phyloP scores from a whole-genome alignment of 2,329 filamentous ascomycete genomes.

The Dactylonectria macrodidyma region DNA sequence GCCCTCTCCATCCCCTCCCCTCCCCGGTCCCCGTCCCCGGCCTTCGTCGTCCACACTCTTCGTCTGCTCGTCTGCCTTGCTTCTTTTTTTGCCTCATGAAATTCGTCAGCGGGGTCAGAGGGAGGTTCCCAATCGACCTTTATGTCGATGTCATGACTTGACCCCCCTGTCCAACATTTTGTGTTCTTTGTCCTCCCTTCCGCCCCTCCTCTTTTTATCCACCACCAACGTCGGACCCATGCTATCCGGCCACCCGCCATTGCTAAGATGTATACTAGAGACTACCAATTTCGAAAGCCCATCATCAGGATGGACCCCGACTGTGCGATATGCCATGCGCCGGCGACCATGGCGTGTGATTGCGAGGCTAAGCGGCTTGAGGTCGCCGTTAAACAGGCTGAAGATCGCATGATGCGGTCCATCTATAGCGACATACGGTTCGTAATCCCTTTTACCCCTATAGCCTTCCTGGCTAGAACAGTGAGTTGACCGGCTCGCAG shows the following conservation, averaged over 20 bases:
- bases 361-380: constrained; percentile 78
- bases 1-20: constrained; percentile 33
- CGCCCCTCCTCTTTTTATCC: constrained; percentile 28
- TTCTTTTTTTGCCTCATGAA: constrained; percentile 47
- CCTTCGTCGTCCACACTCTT: constrained; percentile 36
- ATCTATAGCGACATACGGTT: constrained; percentile 77
- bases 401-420: constrained; percentile 74
- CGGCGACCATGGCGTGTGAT: constrained; percentile 72
- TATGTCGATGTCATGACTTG: constrained; percentile 46
- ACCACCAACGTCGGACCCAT: constrained; percentile 31
- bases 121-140: constrained; percentile 43
- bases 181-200: constrained; percentile 21
- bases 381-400: constrained; percentile 73
- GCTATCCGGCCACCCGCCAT: constrained; percentile 37
- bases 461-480: constrained; percentile 14
- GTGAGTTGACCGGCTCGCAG: constrained; percentile 54
- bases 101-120: constrained; percentile 47
- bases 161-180: constrained; percentile 44
- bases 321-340: constrained; percentile 76
- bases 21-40: constrained; percentile 39
- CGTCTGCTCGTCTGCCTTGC: constrained; percentile 36
- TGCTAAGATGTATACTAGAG: constrained; percentile 69
- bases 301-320: constrained; percentile 77
- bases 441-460: constrained; percentile 40
- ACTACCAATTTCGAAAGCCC: constrained; percentile 61